Evolutionary conservation across 164 flowering plant genomes (phyloP).

Genomic region (Euptelea pleiosperma): DNA sequence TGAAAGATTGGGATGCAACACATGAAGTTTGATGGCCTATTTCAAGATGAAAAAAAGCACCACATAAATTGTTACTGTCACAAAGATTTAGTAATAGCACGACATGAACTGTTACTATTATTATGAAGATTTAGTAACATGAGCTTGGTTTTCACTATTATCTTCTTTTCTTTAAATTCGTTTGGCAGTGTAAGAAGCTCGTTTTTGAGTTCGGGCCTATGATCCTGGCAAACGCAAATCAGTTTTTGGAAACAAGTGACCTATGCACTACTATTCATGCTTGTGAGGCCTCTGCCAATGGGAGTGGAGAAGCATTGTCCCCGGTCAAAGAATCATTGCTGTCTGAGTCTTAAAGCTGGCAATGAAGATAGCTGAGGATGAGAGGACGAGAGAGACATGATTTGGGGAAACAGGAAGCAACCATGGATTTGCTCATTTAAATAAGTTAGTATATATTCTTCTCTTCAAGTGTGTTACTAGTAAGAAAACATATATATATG

Average conservation of each 20-base stretch:
- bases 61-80: too few species aligned
- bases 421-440: not conserved
- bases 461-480: not conserved
- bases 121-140: not conserved
- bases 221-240: conserved; percentile 62
- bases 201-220: conserved; percentile 82
- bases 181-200: conserved; percentile 79
- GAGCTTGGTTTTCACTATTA: too few species aligned
- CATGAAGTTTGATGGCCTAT: too few species aligned
- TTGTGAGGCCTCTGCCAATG: conserved; percentile 33
- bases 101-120: too few species aligned
- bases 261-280: conserved; percentile 61
- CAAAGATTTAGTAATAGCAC: too few species aligned
- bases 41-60: too few species aligned
- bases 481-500: too few species aligned
- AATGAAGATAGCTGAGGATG: not conserved
- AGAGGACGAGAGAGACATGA: not conserved
- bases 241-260: conserved; percentile 59
- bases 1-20: too few species aligned
- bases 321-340: conserved; percentile 9
- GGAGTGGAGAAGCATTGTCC: conserved; percentile 12
- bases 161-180: conserved; percentile 1
- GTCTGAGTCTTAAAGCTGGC: conserved; percentile 32
- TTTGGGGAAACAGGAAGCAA: not conserved
- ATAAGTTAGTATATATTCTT: not conserved